phyloP scores from a whole-genome alignment of 805 yeast genomes.

The Kluyveromyces dobzhanskii region DNA sequence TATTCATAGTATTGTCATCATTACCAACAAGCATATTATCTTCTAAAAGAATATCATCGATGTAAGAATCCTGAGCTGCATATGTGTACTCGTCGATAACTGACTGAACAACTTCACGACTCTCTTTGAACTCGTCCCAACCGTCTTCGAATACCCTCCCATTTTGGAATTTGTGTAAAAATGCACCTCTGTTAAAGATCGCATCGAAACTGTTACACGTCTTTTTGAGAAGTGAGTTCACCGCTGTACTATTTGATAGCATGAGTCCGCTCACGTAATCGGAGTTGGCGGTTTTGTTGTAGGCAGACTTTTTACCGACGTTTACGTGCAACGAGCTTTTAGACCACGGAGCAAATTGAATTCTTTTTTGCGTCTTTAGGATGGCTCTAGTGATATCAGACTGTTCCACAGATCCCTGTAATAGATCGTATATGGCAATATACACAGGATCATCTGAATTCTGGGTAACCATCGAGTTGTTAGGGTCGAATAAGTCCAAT shows the following conservation, averaged over 20 bases:
- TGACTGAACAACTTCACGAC: conserved; percentile 65
- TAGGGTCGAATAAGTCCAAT: conserved; percentile 71
- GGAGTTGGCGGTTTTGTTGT: conserved; percentile 26
- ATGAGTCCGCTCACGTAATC: conserved; percentile 67
- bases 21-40: conserved; percentile 29
- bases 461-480: conserved; percentile 60
- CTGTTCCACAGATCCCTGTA: conserved; percentile 57
- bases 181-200: conserved; percentile 73
- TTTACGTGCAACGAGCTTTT: conserved; percentile 74
- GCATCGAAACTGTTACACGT: conserved; percentile 72
- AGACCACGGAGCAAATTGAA: conserved; percentile 80
- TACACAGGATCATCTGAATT: conserved; percentile 40
- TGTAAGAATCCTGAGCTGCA: conserved; percentile 47
- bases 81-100: conserved; percentile 72
- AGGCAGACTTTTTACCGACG: conserved; percentile 66
- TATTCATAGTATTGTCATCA: conserved; percentile 18
- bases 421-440: conserved; percentile 61
- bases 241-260: conserved; percentile 75
- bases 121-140: conserved; percentile 64
- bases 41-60: conserved; percentile 31
- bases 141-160: conserved; percentile 33
- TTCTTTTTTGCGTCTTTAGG: conserved; percentile 52
- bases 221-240: conserved; percentile 55
- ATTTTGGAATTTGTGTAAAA: conserved; percentile 63
- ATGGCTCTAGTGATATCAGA: conserved; percentile 64